phyloP scores from a whole-genome alignment of 768 basidiomycete genomes.

The Phanerochaete sordida region DNA sequence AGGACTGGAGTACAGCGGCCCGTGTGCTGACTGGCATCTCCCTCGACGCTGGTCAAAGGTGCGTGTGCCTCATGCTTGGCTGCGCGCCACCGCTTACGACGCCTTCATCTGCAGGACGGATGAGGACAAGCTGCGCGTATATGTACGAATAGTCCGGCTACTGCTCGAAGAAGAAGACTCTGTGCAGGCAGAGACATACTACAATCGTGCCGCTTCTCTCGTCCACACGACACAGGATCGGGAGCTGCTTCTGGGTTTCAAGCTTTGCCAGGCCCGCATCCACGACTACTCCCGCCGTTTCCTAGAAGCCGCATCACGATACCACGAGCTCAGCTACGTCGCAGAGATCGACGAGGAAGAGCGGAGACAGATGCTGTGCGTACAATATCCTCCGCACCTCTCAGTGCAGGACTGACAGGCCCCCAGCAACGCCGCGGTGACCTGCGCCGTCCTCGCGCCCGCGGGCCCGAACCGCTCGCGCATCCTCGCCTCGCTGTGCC shows the following conservation, averaged over 20 bases:
- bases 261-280: conserved; percentile 91
- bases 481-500: conserved; percentile 85
- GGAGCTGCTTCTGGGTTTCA: conserved; percentile 80
- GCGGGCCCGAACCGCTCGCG: conserved; percentile 96
- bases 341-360: conserved; percentile 93
- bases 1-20: conserved; percentile 94
- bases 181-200: conserved; percentile 96
- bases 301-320: conserved; percentile 88
- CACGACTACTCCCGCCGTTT: conserved; percentile 92
- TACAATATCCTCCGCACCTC: conserved; percentile 6
- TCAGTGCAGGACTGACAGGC: not conserved
- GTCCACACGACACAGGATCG: conserved; percentile 77
- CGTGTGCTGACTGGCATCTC: conserved; percentile 90
- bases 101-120: conserved; percentile 36
- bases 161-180: conserved; percentile 96
- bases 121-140: conserved; percentile 83
- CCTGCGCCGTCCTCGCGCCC: conserved; percentile 94
- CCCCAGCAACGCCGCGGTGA: conserved; percentile 81
- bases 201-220: conserved; percentile 91
- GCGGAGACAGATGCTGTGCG: conserved; percentile 85
- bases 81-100: not conserved
- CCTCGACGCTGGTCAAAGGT: conserved; percentile 87
- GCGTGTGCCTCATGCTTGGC: conserved; percentile 19
- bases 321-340: conserved; percentile 92
- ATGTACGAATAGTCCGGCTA: conserved; percentile 91